Percentiles rank a stretch among this genome's conserved stretches.
Conservation (phyloP, 371 early-diverging fungal species). For the Batkoa obscura region DNA sequence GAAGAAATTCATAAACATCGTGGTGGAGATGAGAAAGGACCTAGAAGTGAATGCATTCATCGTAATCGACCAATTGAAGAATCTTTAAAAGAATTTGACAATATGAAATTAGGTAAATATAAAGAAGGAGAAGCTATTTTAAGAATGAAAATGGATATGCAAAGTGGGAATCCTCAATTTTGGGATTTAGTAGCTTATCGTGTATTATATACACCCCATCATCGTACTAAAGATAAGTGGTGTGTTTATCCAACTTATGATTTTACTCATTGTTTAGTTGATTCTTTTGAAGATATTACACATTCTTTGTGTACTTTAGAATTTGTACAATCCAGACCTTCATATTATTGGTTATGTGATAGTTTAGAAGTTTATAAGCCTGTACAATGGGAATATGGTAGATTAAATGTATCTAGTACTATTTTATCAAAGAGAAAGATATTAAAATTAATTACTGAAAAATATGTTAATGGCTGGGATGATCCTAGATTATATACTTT, state of each 20-base stretch:
- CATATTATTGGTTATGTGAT: slow-evolving; percentile 99
- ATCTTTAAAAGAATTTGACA: slow-evolving; percentile 81
- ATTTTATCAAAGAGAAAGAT: slow-evolving; percentile 98
- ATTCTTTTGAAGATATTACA: slow-evolving; percentile 99
- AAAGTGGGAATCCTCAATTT: slow-evolving; percentile 95
- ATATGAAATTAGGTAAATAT: slow-evolving; percentile 96
- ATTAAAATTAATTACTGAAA: slow-evolving; percentile 65
- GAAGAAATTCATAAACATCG: slow-evolving; percentile 84
- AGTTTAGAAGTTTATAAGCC: slow-evolving; percentile 98
- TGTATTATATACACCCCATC: slow-evolving; percentile 79
- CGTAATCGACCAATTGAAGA: slow-evolving; percentile 86
- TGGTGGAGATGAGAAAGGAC: slow-evolving; percentile 77
- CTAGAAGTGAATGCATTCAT: slow-evolving; percentile 78
- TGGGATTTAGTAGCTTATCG: slow-evolving; percentile 99
- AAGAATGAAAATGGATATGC: slow-evolving; percentile 98
- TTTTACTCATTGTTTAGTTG: slow-evolving; percentile 97
- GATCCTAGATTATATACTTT: slow-evolving; percentile 98
- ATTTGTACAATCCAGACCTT: slow-evolving; percentile 85
- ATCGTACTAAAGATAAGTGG: slow-evolving; percentile 85
- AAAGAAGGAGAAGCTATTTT: slow-evolving; percentile 83
- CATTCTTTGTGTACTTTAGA: slow-evolving; percentile 99
- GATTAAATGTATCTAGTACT: slow-evolving; percentile 92
- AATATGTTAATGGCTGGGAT: slow-evolving; percentile 82
- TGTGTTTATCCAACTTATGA: slow-evolving; percentile 99
- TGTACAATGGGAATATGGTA: slow-evolving; percentile 99